These are phyloP conservation scores for Neofusicoccum ribis DNA, from an alignment of 2,329 filamentous ascomycete species.

Conservation along the genomic window DNA sequence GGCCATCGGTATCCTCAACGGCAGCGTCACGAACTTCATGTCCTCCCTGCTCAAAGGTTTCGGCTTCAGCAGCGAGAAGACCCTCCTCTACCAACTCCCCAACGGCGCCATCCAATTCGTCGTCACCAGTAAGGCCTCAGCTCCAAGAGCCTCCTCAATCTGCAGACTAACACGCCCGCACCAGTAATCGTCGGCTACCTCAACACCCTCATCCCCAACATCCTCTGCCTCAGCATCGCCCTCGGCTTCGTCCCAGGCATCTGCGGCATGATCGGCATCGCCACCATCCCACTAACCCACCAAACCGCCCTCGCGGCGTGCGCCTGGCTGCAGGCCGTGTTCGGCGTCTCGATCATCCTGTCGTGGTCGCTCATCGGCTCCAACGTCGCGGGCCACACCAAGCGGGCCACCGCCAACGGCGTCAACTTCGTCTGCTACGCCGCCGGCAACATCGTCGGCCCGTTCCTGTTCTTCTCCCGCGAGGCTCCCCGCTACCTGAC, in stretches of 20 bases:
- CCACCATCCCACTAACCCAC: constrained; percentile 48
- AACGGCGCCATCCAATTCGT: neutral
- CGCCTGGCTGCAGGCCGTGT: constrained; percentile 31
- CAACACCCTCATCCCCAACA: too few species aligned
- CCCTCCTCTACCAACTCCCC: neutral
- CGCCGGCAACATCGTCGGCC: constrained; percentile 52
- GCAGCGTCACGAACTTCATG: constrained; percentile 52
- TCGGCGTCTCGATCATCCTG: constrained; percentile 53
- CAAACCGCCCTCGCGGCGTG: too few species aligned
- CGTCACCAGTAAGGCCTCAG: too few species aligned
- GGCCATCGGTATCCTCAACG: constrained; percentile 50
- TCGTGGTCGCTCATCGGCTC: constrained; percentile 52
- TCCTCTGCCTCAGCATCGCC: constrained; percentile 22
- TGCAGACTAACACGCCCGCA: too few species aligned
- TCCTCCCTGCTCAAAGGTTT: constrained; percentile 48
- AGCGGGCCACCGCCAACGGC: constrained; percentile 51
- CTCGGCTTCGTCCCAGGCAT: constrained; percentile 49
- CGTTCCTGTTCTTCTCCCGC: too few species aligned
- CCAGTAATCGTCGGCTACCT: too few species aligned
- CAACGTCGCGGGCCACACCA: constrained; percentile 52
- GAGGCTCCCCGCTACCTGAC: constrained; percentile 40
- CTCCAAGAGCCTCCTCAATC: too few species aligned
- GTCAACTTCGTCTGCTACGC: constrained; percentile 53
- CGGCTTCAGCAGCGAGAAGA: constrained; percentile 29
- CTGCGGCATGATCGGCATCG: constrained; percentile 52